phyloP scores from a whole-genome alignment of 257 asterid species.

The Penstemon barbatus region DNA sequence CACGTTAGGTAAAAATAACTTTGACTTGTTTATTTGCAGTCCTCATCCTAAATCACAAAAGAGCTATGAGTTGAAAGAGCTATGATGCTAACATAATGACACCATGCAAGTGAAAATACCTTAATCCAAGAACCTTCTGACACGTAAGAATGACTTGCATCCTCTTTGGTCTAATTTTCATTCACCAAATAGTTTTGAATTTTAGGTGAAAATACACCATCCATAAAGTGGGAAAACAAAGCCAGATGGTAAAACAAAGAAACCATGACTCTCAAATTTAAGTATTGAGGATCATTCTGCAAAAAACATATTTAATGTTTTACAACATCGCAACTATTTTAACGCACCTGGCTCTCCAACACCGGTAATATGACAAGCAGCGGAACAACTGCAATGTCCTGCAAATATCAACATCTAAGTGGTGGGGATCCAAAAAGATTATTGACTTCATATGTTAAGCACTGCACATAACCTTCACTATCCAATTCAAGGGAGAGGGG shows the following conservation, averaged over 20 bases:
- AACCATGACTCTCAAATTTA: neutral
- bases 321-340: constrained; percentile 28
- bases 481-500: constrained; percentile 23
- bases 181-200: neutral
- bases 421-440: constrained; percentile 37
- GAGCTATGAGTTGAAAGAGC: neutral
- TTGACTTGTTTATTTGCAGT: too few species aligned
- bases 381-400: constrained; percentile 99
- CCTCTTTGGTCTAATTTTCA: neutral
- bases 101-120: neutral
- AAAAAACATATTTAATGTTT: neutral
- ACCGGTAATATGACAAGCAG: constrained; percentile 96
- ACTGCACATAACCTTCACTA: constrained; percentile 34
- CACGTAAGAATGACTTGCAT: neutral
- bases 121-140: neutral
- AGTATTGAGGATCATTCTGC: too few species aligned
- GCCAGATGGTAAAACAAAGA: neutral
- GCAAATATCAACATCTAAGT: constrained; percentile 54
- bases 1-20: too few species aligned
- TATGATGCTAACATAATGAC: neutral
- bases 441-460: constrained; percentile 33
- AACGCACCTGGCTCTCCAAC: constrained; percentile 92
- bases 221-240: neutral
- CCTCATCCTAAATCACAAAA: too few species aligned
- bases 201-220: neutral